Conservation (phyloP, 2,329 filamentous ascomycete species). For the Ceratocystis cubensis region DNA sequence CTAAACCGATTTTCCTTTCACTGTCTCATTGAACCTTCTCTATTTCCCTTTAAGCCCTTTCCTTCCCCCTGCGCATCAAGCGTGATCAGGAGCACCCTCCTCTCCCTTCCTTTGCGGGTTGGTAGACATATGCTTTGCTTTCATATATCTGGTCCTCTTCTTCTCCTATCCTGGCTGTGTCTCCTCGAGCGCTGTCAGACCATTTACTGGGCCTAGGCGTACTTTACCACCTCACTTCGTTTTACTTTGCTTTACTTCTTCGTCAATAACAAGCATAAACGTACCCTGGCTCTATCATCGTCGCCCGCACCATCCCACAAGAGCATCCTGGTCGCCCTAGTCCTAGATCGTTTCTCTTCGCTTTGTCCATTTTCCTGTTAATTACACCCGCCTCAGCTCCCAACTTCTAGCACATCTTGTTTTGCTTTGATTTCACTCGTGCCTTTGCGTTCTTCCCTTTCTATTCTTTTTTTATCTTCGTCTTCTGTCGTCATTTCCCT, state of each 20-base stretch:
- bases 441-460: background rate
- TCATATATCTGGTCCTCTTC: too few species aligned
- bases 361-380: slow-evolving; percentile 11
- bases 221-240: background rate
- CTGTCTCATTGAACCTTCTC: background rate
- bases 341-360: slow-evolving; percentile 11
- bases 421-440: slow-evolving; percentile 6
- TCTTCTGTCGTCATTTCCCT: background rate
- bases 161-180: too few species aligned
- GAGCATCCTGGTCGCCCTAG: background rate
- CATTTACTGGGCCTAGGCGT: background rate
- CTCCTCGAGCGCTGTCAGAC: background rate
- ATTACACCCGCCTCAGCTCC: slow-evolving; percentile 6
- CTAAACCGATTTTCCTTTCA: background rate
- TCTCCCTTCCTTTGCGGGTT: background rate
- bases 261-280: background rate
- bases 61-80: background rate
- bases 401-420: slow-evolving; percentile 13
- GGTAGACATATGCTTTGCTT: too few species aligned
- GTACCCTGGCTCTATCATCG: slow-evolving; percentile 7
- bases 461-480: background rate
- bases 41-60: background rate
- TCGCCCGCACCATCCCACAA: slow-evolving; percentile 1
- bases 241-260: slow-evolving; percentile 1
- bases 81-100: background rate